These are phyloP conservation scores for Henningerozyma blattae DNA, from an alignment of 805 yeast species.

Conservation along the genomic window DNA sequence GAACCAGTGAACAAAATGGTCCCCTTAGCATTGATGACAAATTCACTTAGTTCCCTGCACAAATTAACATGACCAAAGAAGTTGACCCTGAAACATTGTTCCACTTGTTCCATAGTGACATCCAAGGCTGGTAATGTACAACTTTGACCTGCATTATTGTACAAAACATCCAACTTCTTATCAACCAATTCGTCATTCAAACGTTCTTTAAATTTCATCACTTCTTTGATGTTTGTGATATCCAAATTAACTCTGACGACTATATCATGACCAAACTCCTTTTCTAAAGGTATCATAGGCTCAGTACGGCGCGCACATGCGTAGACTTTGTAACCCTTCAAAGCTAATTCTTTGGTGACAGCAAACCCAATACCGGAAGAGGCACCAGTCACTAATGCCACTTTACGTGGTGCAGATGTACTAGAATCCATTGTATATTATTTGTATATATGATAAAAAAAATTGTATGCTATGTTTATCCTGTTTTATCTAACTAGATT, in stretches of 20 bases:
- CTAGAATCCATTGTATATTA: too few species aligned
- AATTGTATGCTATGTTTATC: too few species aligned
- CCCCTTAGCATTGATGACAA: conserved; percentile 54
- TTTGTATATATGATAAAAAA: background rate
- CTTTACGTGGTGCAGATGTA: conserved; percentile 3
- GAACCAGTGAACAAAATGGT: conserved; percentile 68
- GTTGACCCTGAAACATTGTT: conserved; percentile 48
- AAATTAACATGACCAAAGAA: conserved; percentile 59
- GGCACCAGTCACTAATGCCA: conserved; percentile 48
- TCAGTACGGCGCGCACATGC: conserved; percentile 64
- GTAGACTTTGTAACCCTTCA: conserved; percentile 45
- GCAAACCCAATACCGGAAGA: conserved; percentile 48
- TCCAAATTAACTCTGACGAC: conserved; percentile 45
- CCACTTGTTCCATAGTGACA: conserved; percentile 41
- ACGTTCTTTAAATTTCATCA: conserved; percentile 30
- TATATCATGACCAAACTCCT: conserved; percentile 11
- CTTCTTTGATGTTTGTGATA: conserved; percentile 40
- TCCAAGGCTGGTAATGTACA: conserved; percentile 64
- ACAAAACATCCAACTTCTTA: conserved; percentile 45
- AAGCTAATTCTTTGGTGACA: conserved; percentile 35
- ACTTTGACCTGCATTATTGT: conserved; percentile 69
- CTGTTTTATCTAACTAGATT: background rate
- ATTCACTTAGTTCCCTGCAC: conserved; percentile 43
- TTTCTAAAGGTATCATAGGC: conserved; percentile 39
- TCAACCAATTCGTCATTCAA: conserved; percentile 31